Evolutionary conservation across 208 protist species (phyloP), one percentile per base, ranked within the genome.

Genomic region (Crithidia acanthocephali): DNA sequence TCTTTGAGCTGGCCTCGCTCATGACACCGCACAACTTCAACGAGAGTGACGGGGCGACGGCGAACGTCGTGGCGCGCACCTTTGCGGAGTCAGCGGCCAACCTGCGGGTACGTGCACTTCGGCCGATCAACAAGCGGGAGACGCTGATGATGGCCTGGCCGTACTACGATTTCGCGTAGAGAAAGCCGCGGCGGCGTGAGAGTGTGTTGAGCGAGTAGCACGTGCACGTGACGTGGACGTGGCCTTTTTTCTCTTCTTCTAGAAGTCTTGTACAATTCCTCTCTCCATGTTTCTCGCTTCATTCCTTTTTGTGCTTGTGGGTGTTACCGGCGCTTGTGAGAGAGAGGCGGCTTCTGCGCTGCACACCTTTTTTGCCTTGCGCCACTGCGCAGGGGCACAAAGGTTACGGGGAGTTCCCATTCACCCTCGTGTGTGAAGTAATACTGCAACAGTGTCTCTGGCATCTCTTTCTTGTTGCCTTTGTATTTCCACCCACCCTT

Each of bases 1-100:
- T 94, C 20, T 94, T 94, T 61, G 81, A 88, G 48, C 45, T 92
- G 0, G 75, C 72, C 16, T 78, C 72, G 16, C 42, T 78, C 22
- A 78, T 78, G 72, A 72, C 58, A 27, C 67, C 72, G 42, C 70
- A 78, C 65, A 72, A 78, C 59, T 68, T 56, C 51, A 78, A 63
- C 0, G 28, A 27, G 22, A 40, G 45, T 16, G 72, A 78, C 65
- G 30, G 15, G 50, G 13, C 33, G 48, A 47, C 51, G 60, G 73
- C 79, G 16, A 84, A 84, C 60, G 64, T 80, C 30, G 63, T 45
- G 30, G 61, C 79, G 35, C 68, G 72, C 53, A 76, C 67, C 22
- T 76, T 72, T 25, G 53, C 64, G 2, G 79, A 84, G 65, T 74
- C 79, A 9, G 75, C 68, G 13, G 42, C 75, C 3, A 76, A 67